A percentile compares a stretch with the other conserved stretches of the same genome.
Evolutionary conservation across 495 filamentous ascomycete species (phyloP).

Genomic region (Annulohypoxylon maeteangense): DNA sequence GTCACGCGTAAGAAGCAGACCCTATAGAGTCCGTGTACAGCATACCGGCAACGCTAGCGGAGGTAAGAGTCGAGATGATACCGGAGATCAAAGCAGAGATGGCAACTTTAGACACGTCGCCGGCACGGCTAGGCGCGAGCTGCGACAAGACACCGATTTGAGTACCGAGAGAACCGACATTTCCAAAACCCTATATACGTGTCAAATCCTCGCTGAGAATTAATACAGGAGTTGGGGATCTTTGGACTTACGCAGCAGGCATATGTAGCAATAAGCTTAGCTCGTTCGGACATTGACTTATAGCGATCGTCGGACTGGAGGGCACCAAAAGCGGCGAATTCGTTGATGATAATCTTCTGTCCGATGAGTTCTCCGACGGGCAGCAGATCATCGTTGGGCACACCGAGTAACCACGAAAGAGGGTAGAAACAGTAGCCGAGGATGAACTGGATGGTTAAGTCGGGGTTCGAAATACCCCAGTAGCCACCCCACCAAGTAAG

Average conservation of each 20-base stretch:
- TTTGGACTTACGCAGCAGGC: constrained; percentile 65
- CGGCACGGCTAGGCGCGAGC: constrained; percentile 76
- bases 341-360: constrained; percentile 81
- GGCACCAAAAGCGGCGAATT: constrained; percentile 71
- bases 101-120: constrained; percentile 80
- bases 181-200: constrained; percentile 71
- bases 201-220: constrained; percentile 46
- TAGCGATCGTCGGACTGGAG: constrained; percentile 63
- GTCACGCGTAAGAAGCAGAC: not conserved
- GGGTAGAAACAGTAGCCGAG: constrained; percentile 87
- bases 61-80: constrained; percentile 81
- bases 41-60: constrained; percentile 81
- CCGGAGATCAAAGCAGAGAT: constrained; percentile 81
- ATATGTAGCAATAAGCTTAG: constrained; percentile 77
- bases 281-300: constrained; percentile 69
- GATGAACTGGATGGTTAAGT: constrained; percentile 78
- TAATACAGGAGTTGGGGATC: constrained; percentile 45
- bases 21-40: constrained; percentile 49
- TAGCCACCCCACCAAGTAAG: constrained; percentile 92
- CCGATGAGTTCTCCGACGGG: constrained; percentile 84
- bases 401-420: constrained; percentile 85
- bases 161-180: constrained; percentile 82
- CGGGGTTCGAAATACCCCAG: constrained; percentile 74
- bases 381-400: constrained; percentile 76
- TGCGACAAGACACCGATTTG: constrained; percentile 88